phyloP scores from a whole-genome alignment of 1,284 basidiomycete genomes.

The Trichosporon sp. region DNA sequence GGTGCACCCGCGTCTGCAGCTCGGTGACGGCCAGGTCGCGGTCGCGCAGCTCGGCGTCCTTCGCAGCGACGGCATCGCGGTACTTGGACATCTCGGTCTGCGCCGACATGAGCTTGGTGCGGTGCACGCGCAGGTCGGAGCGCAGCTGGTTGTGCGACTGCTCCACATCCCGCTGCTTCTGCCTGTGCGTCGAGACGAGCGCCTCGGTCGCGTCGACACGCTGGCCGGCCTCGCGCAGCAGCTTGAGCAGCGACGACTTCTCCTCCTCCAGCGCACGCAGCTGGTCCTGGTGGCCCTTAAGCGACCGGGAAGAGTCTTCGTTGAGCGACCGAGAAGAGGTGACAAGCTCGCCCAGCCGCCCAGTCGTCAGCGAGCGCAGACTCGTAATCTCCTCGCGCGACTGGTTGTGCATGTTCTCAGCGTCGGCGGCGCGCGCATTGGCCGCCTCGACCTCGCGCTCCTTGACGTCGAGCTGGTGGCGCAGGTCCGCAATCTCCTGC shows the following conservation, averaged over 20 bases:
- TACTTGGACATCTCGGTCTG: slow-evolving; percentile 67
- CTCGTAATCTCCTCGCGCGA: slow-evolving; percentile 84
- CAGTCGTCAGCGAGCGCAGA: slow-evolving; percentile 73
- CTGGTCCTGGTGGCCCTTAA: slow-evolving; percentile 71
- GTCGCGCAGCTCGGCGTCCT: slow-evolving; percentile 65
- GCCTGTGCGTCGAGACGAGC: slow-evolving; percentile 66
- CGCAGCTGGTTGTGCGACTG: slow-evolving; percentile 64
- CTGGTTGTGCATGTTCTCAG: slow-evolving; percentile 78
- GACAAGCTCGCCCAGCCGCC: slow-evolving; percentile 73
- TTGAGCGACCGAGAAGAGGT: slow-evolving; percentile 73
- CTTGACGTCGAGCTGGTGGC: slow-evolving; percentile 68
- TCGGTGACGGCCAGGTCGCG: slow-evolving; percentile 66
- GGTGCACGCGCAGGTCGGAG: slow-evolving; percentile 70
- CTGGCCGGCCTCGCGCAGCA: slow-evolving; percentile 70
- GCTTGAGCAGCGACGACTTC: slow-evolving; percentile 62
- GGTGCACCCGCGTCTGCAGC: slow-evolving; percentile 66
- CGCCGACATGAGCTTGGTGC: slow-evolving; percentile 67
- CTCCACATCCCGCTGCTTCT: slow-evolving; percentile 62
- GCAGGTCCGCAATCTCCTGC: slow-evolving; percentile 66
- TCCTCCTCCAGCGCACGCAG: slow-evolving; percentile 73
- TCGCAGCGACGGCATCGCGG: slow-evolving; percentile 62
- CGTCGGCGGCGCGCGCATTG: slow-evolving; percentile 60
- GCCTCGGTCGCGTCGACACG: slow-evolving; percentile 63
- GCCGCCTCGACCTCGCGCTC: slow-evolving; percentile 67
- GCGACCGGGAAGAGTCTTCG: slow-evolving; percentile 67